These are phyloP conservation scores for Flaveria ramosissima DNA, from an alignment of 129 eudicot genomes.

Conservation along the genomic window DNA sequence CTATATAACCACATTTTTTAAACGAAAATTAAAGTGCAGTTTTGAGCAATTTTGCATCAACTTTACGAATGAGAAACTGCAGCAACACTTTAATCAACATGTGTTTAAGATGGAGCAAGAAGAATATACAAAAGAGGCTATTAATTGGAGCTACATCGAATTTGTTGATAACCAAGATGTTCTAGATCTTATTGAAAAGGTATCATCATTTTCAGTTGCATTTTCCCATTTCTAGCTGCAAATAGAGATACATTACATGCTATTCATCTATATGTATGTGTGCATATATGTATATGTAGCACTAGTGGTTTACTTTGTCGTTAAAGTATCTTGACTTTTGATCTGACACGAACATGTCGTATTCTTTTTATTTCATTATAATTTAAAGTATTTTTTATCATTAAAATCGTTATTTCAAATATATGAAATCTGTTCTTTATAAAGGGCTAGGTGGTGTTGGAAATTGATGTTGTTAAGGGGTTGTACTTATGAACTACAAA, in stretches of 20 bases:
- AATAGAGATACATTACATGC: neutral
- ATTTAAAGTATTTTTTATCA: neutral
- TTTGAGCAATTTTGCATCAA: conserved; percentile 99
- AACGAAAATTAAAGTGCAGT: conserved; percentile 50
- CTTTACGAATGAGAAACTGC: conserved; percentile 97
- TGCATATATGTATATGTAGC: neutral
- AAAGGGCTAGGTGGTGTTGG: neutral
- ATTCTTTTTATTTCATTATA: neutral
- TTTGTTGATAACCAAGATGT: conserved; percentile 99
- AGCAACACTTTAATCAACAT: conserved; percentile 99
- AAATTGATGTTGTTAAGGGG: too few relatives aligned
- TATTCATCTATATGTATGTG: conserved; percentile 1
- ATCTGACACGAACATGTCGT: neutral
- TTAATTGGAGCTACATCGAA: conserved; percentile 98
- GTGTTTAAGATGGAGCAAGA: conserved; percentile 99
- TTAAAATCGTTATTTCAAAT: neutral
- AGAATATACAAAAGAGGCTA: conserved; percentile 91
- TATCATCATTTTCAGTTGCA: conserved; percentile 27
- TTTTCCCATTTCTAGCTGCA: conserved; percentile 15
- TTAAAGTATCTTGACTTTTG: neutral
- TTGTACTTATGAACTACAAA: too few relatives aligned
- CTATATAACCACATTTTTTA: neutral
- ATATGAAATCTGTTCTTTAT: neutral
- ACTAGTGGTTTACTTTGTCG: neutral
- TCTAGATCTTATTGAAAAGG: conserved; percentile 99